These are phyloP conservation scores for Catenaria anguillulae DNA, from an alignment of 371 early-diverging fungal species.

Conservation along the genomic window DNA sequence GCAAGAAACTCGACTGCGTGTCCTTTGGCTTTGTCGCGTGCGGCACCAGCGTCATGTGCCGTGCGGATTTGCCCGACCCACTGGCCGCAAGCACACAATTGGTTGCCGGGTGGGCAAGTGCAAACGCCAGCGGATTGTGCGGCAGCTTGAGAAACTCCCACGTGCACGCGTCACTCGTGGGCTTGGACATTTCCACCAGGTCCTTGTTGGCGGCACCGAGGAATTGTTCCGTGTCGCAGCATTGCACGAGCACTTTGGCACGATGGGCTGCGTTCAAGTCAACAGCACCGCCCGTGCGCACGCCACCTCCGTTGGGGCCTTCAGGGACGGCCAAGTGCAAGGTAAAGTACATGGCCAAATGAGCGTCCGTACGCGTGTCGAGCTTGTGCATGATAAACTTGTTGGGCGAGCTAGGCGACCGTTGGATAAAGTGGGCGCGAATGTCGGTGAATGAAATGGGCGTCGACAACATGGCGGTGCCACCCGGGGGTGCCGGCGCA, in stretches of 20 bases:
- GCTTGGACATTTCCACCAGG: background rate
- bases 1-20: background rate
- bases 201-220: background rate
- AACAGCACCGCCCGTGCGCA: background rate
- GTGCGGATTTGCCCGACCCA: background rate
- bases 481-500: no score
- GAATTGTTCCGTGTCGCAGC: background rate
- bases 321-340: background rate
- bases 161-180: background rate
- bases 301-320: background rate
- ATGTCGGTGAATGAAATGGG: background rate
- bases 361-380: background rate
- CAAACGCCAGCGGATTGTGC: conserved; percentile 1
- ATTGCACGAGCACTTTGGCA: background rate
- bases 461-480: background rate
- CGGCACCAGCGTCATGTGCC: background rate
- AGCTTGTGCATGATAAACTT: background rate
- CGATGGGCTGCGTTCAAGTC: background rate
- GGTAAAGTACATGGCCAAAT: background rate
- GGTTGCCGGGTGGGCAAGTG: background rate
- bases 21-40: background rate
- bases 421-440: background rate
- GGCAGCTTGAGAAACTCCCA: conserved; percentile 1
- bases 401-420: background rate
- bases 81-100: background rate